A percentile compares a stretch with the other conserved stretches of the same genome.
Conservation (phyloP, 108 stramenopile genomes). For the Parmales sp. region DNA sequence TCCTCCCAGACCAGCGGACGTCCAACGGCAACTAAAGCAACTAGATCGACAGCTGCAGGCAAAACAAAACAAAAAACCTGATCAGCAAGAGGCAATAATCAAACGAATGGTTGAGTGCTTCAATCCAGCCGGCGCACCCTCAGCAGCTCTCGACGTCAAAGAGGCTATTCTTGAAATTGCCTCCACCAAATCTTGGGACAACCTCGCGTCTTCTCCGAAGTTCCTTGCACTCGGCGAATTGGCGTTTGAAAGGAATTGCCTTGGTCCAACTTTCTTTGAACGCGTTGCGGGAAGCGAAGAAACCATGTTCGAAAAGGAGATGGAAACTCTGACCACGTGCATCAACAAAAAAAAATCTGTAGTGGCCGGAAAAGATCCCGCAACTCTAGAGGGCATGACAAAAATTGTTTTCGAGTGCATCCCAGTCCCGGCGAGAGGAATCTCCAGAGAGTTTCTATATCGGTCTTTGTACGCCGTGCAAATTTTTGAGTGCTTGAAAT, state of each 20-base stretch:
- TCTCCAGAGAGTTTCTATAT: background rate
- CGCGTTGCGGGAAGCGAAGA: background rate
- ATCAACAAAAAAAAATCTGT: background rate
- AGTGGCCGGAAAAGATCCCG: background rate
- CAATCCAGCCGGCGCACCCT: background rate
- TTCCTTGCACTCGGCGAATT: background rate
- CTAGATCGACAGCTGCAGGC: background rate
- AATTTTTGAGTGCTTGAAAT: too few relatives aligned
- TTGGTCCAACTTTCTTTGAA: background rate
- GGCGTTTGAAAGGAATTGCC: background rate
- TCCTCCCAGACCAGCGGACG: too few relatives aligned
- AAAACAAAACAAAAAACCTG: background rate
- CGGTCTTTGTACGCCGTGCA: background rate
- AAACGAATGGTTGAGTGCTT: background rate
- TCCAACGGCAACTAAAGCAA: too few relatives aligned
- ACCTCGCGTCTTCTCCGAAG: background rate
- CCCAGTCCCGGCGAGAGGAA: background rate
- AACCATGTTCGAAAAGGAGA: background rate
- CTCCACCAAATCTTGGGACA: too few relatives aligned
- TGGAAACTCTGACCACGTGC: background rate
- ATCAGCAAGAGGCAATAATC: background rate
- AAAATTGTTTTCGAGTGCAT: background rate
- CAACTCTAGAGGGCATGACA: background rate
- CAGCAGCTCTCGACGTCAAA: background rate
- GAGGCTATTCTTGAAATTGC: too few relatives aligned